Percentiles rank a stretch among this genome's conserved stretches.
phyloP scores from a whole-genome alignment of 306 rosid genomes.

The Datisca glomerata region DNA sequence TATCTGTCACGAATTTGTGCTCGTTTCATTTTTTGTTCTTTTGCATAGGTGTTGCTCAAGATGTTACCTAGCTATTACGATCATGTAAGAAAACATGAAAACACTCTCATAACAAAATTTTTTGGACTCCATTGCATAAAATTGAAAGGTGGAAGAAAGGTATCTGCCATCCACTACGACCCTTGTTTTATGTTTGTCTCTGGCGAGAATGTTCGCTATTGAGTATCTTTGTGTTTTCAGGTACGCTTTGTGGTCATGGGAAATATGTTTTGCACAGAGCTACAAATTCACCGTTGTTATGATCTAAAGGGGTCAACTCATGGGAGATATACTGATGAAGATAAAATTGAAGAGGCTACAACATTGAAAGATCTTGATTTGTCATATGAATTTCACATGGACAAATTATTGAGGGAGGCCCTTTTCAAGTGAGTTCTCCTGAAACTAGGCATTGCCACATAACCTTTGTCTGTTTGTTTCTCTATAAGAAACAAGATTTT shows the following conservation, averaged over 20 bases:
- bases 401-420: conserved; percentile 71
- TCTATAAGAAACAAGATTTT: too few relatives aligned
- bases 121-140: conserved; percentile 91
- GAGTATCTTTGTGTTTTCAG: conserved; percentile 28
- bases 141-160: conserved; percentile 75
- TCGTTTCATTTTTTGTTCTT: background rate
- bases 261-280: conserved; percentile 88
- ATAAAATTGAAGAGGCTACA: conserved; percentile 42
- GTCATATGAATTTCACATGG: conserved; percentile 77
- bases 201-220: conserved; percentile 7
- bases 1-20: too few relatives aligned
- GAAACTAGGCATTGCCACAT: too few relatives aligned
- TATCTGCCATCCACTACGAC: conserved; percentile 16
- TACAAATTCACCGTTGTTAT: conserved; percentile 79
- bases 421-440: conserved; percentile 77
- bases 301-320: conserved; percentile 88
- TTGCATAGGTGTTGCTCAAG: conserved; percentile 59
- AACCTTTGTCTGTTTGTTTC: too few relatives aligned
- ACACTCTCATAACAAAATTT: conserved; percentile 85
- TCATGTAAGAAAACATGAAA: conserved; percentile 68
- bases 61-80: conserved; percentile 81
- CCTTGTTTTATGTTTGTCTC: conserved; percentile 14
- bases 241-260: conserved; percentile 99
- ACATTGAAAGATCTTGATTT: conserved; percentile 92
- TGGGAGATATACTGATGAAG: conserved; percentile 62